phyloP scores from a whole-genome alignment of 2,329 filamentous ascomycete species.

The Huntiella abstrusa region DNA sequence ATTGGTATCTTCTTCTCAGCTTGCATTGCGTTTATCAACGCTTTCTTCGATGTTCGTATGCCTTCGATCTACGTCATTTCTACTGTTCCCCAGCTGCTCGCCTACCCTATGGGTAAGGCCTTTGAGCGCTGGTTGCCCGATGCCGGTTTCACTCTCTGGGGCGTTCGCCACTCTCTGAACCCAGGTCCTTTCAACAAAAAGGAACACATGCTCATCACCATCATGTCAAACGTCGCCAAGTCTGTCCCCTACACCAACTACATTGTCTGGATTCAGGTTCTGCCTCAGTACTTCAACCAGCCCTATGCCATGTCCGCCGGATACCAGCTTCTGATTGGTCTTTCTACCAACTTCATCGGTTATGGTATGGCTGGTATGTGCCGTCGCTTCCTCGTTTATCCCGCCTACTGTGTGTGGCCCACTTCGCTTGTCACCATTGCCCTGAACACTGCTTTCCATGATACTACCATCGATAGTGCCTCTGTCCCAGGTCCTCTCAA shows the following conservation, averaged over 20 bases:
- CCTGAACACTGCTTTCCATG: slow-evolving; percentile 30
- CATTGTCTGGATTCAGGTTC: slow-evolving; percentile 30
- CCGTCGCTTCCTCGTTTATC: slow-evolving; percentile 32
- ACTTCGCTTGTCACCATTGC: slow-evolving; percentile 30
- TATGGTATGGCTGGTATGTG: slow-evolving; percentile 34
- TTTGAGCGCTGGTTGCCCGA: slow-evolving; percentile 28
- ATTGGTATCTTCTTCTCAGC: slow-evolving; percentile 30
- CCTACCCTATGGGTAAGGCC: slow-evolving; percentile 29
- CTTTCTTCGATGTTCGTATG: slow-evolving; percentile 35
- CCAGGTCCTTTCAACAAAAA: slow-evolving; percentile 34
- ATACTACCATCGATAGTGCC: slow-evolving; percentile 17
- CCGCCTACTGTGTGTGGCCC: slow-evolving; percentile 35
- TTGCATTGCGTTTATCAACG: slow-evolving; percentile 29
- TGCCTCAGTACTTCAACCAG: slow-evolving; percentile 32
- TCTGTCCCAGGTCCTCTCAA: slow-evolving; percentile 19
- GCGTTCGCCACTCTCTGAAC: slow-evolving; percentile 20
- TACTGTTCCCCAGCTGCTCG: slow-evolving; percentile 35
- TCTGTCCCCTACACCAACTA: slow-evolving; percentile 29
- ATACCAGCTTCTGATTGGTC: slow-evolving; percentile 30
- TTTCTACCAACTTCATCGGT: slow-evolving; percentile 35
- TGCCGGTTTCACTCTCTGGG: slow-evolving; percentile 23
- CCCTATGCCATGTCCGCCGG: slow-evolving; percentile 26
- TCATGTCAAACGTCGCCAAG: slow-evolving; percentile 34
- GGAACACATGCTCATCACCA: slow-evolving; percentile 36
- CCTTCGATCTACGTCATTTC: slow-evolving; percentile 30